These are phyloP conservation scores for Phytophthora hybrid DNA, from an alignment of 352 stramenopile species.

Conservation along the genomic window DNA sequence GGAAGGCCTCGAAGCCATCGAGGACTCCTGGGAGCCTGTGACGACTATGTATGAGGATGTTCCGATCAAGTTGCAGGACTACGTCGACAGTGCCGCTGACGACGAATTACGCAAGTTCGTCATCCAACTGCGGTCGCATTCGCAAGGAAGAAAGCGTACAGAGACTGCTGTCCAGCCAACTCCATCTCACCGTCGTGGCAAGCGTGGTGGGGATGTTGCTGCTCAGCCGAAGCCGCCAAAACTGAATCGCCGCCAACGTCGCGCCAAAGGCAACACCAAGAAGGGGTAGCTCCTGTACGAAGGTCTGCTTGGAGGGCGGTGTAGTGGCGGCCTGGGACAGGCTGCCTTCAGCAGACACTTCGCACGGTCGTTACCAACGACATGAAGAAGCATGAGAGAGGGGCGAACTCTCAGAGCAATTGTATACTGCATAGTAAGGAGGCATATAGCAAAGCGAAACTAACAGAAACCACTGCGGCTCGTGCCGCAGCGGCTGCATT, in stretches of 20 bases:
- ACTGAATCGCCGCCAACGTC: constrained; percentile 2
- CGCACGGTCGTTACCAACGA: constrained; percentile 6
- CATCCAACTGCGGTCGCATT: background rate
- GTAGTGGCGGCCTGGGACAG: constrained; percentile 2
- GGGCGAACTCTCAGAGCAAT: constrained; percentile 4
- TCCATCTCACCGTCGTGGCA: background rate
- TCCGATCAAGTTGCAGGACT: constrained; percentile 1
- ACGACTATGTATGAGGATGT: constrained; percentile 3
- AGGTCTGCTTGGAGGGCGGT: constrained; percentile 1
- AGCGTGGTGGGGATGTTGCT: background rate
- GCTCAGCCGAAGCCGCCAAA: background rate
- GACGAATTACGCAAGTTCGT: background rate
- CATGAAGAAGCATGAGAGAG: constrained; percentile 5
- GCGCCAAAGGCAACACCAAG: constrained; percentile 1
- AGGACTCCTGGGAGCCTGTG: constrained; percentile 1
- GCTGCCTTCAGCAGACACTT: constrained; percentile 5
- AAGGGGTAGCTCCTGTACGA: background rate
- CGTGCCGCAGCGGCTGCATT: background rate
- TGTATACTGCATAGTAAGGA: background rate
- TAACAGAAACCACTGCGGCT: too few relatives aligned
- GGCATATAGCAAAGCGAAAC: too few relatives aligned
- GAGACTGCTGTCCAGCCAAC: background rate
- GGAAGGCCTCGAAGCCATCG: constrained; percentile 2
- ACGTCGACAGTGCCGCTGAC: background rate
- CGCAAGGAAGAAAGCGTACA: constrained; percentile 3